Conservation (phyloP, 2,329 filamentous ascomycete species). For the Colletotrichum lentis region DNA sequence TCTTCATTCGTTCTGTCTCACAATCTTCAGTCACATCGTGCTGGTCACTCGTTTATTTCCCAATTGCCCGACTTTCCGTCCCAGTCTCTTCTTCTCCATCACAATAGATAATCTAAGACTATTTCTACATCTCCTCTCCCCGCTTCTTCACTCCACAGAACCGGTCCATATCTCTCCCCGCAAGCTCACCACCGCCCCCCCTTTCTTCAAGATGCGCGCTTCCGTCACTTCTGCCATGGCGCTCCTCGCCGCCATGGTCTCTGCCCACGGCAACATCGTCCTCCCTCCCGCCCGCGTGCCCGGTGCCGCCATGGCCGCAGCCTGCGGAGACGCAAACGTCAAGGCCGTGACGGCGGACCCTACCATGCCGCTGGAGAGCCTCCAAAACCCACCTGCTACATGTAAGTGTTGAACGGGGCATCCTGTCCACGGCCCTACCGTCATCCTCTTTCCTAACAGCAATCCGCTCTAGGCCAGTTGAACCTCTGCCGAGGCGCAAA, state of each 20-base stretch:
- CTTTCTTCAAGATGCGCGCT: conserved; percentile 30
- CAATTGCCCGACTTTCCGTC: neutral
- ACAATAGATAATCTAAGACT: neutral
- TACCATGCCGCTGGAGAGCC: conserved; percentile 48
- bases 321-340: conserved; percentile 54
- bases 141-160: neutral
- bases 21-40: conserved; percentile 16
- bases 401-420: conserved; percentile 41
- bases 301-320: conserved; percentile 53
- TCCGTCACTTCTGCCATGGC: conserved; percentile 35
- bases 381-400: conserved; percentile 39
- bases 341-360: conserved; percentile 48
- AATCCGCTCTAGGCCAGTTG: conserved; percentile 39
- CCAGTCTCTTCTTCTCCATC: conserved; percentile 6
- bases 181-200: neutral
- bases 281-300: conserved; percentile 52
- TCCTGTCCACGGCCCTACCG: neutral
- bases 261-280: conserved; percentile 56
- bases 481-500: conserved; percentile 58
- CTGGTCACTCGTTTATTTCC: conserved; percentile 37
- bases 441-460: neutral
- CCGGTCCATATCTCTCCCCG: neutral
- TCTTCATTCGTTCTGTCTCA: conserved; percentile 11
- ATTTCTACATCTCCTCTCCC: neutral
- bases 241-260: conserved; percentile 42